Evolutionary conservation across 805 yeast species (phyloP).

Genomic region (Kodamaea hsintzibuensis): DNA sequence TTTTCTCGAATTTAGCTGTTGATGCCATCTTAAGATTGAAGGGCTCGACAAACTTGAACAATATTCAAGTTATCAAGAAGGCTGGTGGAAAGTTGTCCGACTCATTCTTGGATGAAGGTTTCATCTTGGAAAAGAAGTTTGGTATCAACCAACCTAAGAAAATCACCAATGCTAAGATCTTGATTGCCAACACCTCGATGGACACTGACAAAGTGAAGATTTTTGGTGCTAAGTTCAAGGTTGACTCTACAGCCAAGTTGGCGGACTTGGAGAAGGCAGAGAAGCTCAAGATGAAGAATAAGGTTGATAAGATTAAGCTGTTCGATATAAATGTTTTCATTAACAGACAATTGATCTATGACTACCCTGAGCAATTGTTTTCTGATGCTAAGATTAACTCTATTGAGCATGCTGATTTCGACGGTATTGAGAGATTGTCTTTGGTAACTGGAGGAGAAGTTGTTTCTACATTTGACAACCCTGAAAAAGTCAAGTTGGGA

Average conservation of each 20-base stretch:
- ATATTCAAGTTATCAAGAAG: constrained; percentile 90
- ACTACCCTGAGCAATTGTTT: constrained; percentile 95
- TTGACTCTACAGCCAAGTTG: constrained; percentile 89
- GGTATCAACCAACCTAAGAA: constrained; percentile 93
- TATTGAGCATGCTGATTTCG: constrained; percentile 97
- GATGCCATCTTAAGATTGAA: constrained; percentile 88
- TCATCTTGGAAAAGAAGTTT: constrained; percentile 84
- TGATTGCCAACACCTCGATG: constrained; percentile 93
- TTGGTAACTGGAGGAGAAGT: constrained; percentile 98
- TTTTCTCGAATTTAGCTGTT: constrained; percentile 87
- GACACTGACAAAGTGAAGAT: constrained; percentile 98
- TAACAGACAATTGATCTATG: constrained; percentile 94
- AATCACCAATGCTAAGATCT: constrained; percentile 77
- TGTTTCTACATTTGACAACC: constrained; percentile 91
- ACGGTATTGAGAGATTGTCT: constrained; percentile 95
- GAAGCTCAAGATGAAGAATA: constrained; percentile 85
- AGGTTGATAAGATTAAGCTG: constrained; percentile 84
- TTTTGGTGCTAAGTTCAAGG: constrained; percentile 97
- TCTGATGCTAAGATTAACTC: constrained; percentile 85
- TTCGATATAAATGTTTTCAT: constrained; percentile 89
- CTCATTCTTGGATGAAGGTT: constrained; percentile 94
- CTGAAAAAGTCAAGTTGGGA: constrained; percentile 83
- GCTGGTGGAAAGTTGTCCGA: constrained; percentile 91
- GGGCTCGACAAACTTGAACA: constrained; percentile 85
- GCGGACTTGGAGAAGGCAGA: constrained; percentile 95